Base-by-base conservation (phyloP, 2,329 filamentous ascomycete species). In the Calycina marina region DNA sequence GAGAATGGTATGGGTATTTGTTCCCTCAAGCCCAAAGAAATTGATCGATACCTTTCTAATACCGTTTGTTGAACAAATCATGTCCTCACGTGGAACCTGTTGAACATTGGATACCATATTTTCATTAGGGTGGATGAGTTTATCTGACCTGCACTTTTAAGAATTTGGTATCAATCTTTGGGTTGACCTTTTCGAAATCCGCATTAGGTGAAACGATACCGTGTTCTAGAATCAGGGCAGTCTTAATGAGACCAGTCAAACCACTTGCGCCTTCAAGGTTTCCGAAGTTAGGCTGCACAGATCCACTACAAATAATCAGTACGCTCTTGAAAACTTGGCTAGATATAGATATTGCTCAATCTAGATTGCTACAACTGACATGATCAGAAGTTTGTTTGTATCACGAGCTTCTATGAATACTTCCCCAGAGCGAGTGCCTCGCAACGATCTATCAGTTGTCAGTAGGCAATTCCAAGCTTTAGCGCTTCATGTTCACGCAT, bases 181-280 rank as follows among this genome's bases (percentile, higher is more conserved):
- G 34, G 25, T 40, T 41, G 11, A 30, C 16, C 17, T 30, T 18
- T 10, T 37, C 29, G 22, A 37, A 37, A 10, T 30, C 30, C 5
- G 32, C 28, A 25, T 33, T 42, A 10, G 40, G 37, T 12, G 55
- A 52, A 16, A 61, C 54, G 9, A 56, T 49, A 1, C 51, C 53
- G 22, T 54, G 51, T 17, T 42, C 35, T 4, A 45, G 17, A 5
- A 34, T 26, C 3, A 37, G 24, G 12, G 39, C 28, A 8, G 35
- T 22, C 30, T 48, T 50, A 13, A 45, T 40, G 8, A 45, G 10
- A 9, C 31, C 37, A 8, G 40, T 32, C 5, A 46, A 6, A 4
- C 40, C 43, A 27, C 32, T 26, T 10, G 35, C 39, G 9, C 35
- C 40, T 40, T 50, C 47, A 3, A 29, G 14, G 4, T 29, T 12